Conservation (phyloP, 306 rosid species). For the Vigna hirtella region DNA sequence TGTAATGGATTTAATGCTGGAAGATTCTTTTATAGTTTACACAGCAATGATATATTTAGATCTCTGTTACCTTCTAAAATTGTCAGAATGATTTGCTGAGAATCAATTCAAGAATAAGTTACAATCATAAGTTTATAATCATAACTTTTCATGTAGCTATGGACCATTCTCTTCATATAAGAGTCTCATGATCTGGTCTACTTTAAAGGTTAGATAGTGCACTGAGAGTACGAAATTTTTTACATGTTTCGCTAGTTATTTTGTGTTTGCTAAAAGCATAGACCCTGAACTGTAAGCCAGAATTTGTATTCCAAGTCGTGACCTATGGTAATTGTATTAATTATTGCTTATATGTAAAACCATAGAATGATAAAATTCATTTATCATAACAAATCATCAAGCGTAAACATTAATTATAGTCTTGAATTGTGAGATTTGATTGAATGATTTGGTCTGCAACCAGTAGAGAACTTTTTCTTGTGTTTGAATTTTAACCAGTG, state of each 20-base stretch:
- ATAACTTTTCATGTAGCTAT: constrained; percentile 24
- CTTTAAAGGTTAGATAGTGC: constrained; percentile 11
- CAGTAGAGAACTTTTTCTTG: background rate
- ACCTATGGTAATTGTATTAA: constrained; percentile 2
- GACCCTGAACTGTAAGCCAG: background rate
- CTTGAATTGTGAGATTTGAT: constrained; percentile 24
- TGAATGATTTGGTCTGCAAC: constrained; percentile 25
- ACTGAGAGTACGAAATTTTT: background rate
- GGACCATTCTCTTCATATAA: constrained; percentile 28
- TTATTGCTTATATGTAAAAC: constrained; percentile 2
- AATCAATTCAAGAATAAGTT: constrained; percentile 33
- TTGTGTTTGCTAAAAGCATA: constrained; percentile 6
- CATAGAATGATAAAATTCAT: constrained; percentile 8
- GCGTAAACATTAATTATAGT: constrained; percentile 30
- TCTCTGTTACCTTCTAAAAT: constrained; percentile 1
- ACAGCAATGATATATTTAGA: constrained; percentile 20
- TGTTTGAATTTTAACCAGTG: constrained; percentile 43
- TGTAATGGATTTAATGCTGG: background rate
- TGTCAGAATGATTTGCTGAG: constrained; percentile 15
- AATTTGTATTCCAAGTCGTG: constrained; percentile 5
- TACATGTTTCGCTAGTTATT: constrained; percentile 27
- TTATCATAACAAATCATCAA: constrained; percentile 28
- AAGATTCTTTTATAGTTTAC: constrained; percentile 20
- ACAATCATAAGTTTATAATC: background rate
- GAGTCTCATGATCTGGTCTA: constrained; percentile 3